Base-by-base conservation (phyloP, 768 basidiomycete species). In the Scleroderma citrinum region DNA sequence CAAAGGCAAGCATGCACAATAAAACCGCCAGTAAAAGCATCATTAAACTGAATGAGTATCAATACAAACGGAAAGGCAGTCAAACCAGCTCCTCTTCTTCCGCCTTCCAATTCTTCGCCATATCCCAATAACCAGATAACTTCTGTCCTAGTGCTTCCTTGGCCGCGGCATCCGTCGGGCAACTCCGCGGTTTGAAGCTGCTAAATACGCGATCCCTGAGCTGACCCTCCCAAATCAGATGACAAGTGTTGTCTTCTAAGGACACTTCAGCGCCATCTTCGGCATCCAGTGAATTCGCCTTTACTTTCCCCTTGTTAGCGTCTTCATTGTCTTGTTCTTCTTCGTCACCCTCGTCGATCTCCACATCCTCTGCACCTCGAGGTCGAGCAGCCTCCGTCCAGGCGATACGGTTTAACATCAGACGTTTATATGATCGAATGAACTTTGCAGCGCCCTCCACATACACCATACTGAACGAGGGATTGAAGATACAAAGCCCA, bases 381-480 rank as follows among this genome's bases (percentile, higher is more conserved):
- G 89, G 84, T 19, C 91, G 78, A 2, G 93, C 88, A 29, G 85
- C 77, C 62, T 95, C 91, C 2, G 92, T 97, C 96, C 96, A 99
- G 2, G 83, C 82, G 24, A 98, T 90, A 39, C 96, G 89, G 47
- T 81, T 68, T 36, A 88, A 55, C 85, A 99, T 86, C 43, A 99
- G 73, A 19, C 84, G 78, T 61, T 85, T 92, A 70, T 96, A 99
- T 55, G 83, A 81, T 59, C 84, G 84, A 56, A 97, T 79, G 51
- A 83, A 85, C 67, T 90, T 94, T 31, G 78, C 69, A 0, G 87
- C 87, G 35, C 96, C 96, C 65, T 99, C 96, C 49, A 96, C 90
- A 57, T 95, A 88, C 41, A 99, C 82, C 73, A 98, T 77, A 59
- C 78, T 85, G 74, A 97, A 97, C 26, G 77, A 69, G 0, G 92